Conservation (phyloP, 768 basidiomycete species). For the Kwoniella dejecticola region DNA sequence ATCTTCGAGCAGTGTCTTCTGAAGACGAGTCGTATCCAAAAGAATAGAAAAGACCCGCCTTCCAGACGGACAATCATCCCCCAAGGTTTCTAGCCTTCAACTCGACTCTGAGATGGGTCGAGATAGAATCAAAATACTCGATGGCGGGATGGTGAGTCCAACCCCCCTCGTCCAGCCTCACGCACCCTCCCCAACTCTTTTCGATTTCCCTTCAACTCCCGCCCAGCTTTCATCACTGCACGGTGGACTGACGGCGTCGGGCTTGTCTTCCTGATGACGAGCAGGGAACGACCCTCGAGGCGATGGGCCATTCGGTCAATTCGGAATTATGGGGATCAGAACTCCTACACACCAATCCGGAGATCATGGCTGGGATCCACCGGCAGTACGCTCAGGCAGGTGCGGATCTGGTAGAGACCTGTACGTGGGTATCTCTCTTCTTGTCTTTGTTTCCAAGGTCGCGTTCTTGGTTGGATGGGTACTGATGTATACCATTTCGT, state of each 20-base stretch:
- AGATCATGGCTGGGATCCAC: conserved; percentile 65
- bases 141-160: conserved; percentile 35
- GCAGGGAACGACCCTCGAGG: conserved; percentile 52
- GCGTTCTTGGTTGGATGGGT: neutral
- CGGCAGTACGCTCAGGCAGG: conserved; percentile 67
- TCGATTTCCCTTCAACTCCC: no score
- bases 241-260: neutral
- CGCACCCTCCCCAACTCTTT: no score
- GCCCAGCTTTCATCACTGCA: no score
- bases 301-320: conserved; percentile 34
- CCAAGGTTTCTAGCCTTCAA: no score
- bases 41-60: no score
- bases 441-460: no score
- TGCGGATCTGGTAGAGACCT: conserved; percentile 67
- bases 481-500: conserved; percentile 2
- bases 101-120: no score
- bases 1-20: no score
- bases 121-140: conserved; percentile 17
- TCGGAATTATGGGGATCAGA: conserved; percentile 73
- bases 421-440: conserved; percentile 61
- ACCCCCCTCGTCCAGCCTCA: neutral
- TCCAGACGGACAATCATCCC: no score
- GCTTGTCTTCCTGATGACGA: no score
- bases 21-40: no score
- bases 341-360: conserved; percentile 62